Conservation (phyloP, 352 stramenopile genomes). For the Phytopythium kandeliae region DNA sequence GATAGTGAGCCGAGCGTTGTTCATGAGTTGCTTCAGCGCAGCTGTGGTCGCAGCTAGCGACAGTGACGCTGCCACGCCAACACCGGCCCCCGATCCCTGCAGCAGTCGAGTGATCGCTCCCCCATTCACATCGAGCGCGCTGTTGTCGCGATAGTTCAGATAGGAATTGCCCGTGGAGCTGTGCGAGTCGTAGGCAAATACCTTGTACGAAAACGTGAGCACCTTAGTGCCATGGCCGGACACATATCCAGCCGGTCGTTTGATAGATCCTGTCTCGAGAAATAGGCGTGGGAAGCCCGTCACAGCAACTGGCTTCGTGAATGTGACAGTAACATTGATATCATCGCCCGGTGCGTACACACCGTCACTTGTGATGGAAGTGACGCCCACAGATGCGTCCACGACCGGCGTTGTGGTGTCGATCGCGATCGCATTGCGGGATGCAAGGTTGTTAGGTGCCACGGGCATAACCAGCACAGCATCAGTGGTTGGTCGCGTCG, state of each 20-base stretch:
- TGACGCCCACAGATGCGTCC: conserved; percentile 54
- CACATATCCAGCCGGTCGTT: conserved; percentile 57
- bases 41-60: conserved; percentile 29
- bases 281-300: conserved; percentile 59
- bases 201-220: conserved; percentile 70
- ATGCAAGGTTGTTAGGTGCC: conserved; percentile 41
- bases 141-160: conserved; percentile 64
- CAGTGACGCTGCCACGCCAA: conserved; percentile 3
- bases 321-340: conserved; percentile 57
- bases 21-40: conserved; percentile 29
- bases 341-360: conserved; percentile 66
- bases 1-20: conserved; percentile 49
- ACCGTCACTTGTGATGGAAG: conserved; percentile 33
- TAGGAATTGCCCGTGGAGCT: conserved; percentile 27
- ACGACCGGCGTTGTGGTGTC: conserved; percentile 53
- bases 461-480: conserved; percentile 37
- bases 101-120: conserved; percentile 50
- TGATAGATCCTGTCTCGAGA: conserved; percentile 65
- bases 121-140: conserved; percentile 59
- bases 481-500: conserved; percentile 59
- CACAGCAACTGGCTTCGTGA: conserved; percentile 74
- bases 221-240: conserved; percentile 53
- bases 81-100: conserved; percentile 3
- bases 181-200: conserved; percentile 56
- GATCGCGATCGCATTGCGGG: conserved; percentile 51